A percentile compares a stretch with the other conserved stretches of the same genome.
Evolutionary conservation across 805 yeast genomes (phyloP).

Genomic region (Teunomyces panamensis): DNA sequence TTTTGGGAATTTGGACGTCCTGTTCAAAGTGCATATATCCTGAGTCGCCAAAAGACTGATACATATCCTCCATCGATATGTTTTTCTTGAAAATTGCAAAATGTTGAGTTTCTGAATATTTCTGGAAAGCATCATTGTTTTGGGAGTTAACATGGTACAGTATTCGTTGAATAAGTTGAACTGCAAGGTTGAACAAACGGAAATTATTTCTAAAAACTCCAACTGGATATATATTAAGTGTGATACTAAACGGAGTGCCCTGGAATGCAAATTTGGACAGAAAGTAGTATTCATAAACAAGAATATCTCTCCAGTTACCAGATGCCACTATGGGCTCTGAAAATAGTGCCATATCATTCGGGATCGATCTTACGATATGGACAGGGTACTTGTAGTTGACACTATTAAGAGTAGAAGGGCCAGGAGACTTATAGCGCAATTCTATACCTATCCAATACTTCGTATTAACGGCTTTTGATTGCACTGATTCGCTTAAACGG

Average conservation of each 20-base stretch:
- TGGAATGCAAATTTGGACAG: constrained; percentile 16
- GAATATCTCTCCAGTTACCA: constrained; percentile 17
- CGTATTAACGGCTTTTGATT: neutral
- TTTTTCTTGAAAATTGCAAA: neutral
- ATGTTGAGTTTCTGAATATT: constrained; percentile 6
- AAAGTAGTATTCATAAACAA: constrained; percentile 14
- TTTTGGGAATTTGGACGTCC: constrained; percentile 4
- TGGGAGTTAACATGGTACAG: constrained; percentile 1
- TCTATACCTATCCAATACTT: neutral
- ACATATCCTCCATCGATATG: neutral
- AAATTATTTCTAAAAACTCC: constrained; percentile 5
- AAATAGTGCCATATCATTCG: neutral
- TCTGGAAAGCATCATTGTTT: neutral
- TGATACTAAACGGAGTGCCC: constrained; percentile 5
- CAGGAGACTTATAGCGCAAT: neutral
- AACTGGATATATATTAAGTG: constrained; percentile 10
- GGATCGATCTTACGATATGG: neutral
- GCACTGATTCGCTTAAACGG: constrained; percentile 10
- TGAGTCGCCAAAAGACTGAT: neutral
- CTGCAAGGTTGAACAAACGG: constrained; percentile 7
- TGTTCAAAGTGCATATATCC: constrained; percentile 1
- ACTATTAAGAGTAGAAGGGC: neutral
- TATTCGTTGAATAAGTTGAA: constrained; percentile 10
- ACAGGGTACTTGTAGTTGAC: neutral
- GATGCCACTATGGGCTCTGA: constrained; percentile 12